These are phyloP conservation scores for Hemerocallis citrina DNA, from an alignment of 106 monocot species.

Conservation along the genomic window DNA sequence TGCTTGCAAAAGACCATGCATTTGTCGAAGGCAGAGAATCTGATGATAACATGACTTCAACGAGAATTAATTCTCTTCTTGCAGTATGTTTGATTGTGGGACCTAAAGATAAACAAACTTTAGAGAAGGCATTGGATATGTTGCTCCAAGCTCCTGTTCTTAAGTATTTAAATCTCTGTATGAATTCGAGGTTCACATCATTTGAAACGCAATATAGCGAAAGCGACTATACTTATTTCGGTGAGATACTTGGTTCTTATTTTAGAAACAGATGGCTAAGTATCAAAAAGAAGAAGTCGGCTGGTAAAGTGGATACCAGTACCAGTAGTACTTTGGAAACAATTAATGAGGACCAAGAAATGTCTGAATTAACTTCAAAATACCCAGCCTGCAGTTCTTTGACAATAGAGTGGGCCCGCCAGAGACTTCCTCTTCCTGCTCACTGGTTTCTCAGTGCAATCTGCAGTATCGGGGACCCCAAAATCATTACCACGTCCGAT, in stretches of 20 bases:
- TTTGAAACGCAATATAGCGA: slow-evolving; percentile 35
- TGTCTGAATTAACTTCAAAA: slow-evolving; percentile 7
- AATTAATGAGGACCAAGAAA: slow-evolving; percentile 66
- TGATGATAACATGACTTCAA: slow-evolving; percentile 11
- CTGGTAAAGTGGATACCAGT: slow-evolving; percentile 15
- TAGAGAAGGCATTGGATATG: slow-evolving; percentile 52
- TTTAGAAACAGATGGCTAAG: slow-evolving; percentile 69
- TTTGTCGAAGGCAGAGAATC: slow-evolving; percentile 3
- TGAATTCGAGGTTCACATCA: slow-evolving; percentile 27
- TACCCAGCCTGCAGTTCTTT: slow-evolving; percentile 30
- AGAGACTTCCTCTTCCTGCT: slow-evolving; percentile 76
- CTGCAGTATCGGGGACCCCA: slow-evolving; percentile 28
- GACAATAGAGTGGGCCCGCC: slow-evolving; percentile 62
- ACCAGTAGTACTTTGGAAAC: slow-evolving; percentile 48
- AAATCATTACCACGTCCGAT: slow-evolving; percentile 11
- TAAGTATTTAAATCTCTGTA: slow-evolving; percentile 43
- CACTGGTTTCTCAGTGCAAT: slow-evolving; percentile 94
- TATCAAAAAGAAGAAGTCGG: slow-evolving; percentile 51
- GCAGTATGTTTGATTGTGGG: slow-evolving; percentile 57
- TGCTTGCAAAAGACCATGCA: slow-evolving; percentile 9
- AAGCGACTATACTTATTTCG: slow-evolving; percentile 48
- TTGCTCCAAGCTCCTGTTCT: slow-evolving; percentile 52
- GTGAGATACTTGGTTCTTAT: slow-evolving; percentile 51
- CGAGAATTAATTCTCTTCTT: slow-evolving; percentile 51
- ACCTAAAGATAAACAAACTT: slow-evolving; percentile 34